Evolutionary conservation across 2,329 filamentous ascomycete species (phyloP).

Genomic region (Botryotinia globosa): DNA sequence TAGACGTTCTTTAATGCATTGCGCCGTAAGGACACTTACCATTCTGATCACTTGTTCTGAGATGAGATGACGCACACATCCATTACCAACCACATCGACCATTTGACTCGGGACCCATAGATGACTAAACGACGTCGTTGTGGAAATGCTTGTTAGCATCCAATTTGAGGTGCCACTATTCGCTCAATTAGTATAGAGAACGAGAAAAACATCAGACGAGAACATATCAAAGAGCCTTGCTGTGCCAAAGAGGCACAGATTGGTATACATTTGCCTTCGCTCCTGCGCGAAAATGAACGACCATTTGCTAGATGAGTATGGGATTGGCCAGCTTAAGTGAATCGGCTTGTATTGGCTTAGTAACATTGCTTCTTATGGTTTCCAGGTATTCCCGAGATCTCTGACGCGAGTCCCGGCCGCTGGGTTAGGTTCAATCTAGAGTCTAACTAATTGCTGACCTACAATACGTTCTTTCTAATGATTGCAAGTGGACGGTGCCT

Average conservation of each 20-base stretch:
- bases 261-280: not conserved
- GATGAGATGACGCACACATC: not conserved
- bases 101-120: not conserved
- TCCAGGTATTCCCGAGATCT: not conserved
- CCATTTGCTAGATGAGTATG: not conserved
- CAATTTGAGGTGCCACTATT: not conserved
- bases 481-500: not conserved
- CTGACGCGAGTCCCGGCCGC: not conserved
- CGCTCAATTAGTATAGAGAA: not conserved
- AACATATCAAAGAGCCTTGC: conserved; percentile 11
- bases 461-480: not conserved
- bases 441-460: not conserved
- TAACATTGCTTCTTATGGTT: not conserved
- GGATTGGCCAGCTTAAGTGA: not conserved
- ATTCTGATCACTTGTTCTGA: conserved; percentile 13
- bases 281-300: not conserved
- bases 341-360: not conserved
- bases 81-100: not conserved
- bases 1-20: not conserved
- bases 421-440: not conserved
- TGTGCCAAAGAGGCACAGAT: conserved; percentile 7
- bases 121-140: not conserved
- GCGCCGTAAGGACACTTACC: conserved; percentile 4
- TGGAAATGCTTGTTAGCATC: not conserved
- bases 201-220: conserved; percentile 2